Percentiles rank a stretch among this genome's conserved stretches.
Evolutionary conservation across 2,329 filamentous ascomycete genomes (phyloP).

Genomic region (Cladosporium colombiae): DNA sequence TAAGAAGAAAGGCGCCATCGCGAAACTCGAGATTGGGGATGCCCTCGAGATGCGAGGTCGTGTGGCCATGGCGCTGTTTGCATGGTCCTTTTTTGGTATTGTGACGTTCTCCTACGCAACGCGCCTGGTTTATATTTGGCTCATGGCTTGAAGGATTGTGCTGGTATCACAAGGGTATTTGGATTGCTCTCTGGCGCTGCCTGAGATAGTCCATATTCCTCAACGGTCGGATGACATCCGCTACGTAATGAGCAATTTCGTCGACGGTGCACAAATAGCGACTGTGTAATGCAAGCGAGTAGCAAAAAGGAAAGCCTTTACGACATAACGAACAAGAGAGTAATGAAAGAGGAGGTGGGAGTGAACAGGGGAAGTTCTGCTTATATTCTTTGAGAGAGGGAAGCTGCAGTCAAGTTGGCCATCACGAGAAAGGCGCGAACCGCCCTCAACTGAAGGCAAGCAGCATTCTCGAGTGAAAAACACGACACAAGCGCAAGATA

Average conservation of each 20-base stretch:
- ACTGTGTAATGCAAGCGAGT: neutral
- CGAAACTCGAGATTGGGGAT: conserved; percentile 63
- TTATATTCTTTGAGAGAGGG: neutral
- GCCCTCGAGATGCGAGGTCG: conserved; percentile 61
- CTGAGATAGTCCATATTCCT: conserved; percentile 9
- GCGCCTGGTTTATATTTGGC: conserved; percentile 29
- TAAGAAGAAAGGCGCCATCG: conserved; percentile 55
- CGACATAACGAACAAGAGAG: neutral
- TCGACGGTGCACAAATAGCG: neutral
- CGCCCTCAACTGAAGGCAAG: neutral
- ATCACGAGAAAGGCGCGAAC: neutral
- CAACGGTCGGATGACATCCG: neutral
- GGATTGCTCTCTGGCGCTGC: neutral
- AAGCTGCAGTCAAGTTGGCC: neutral
- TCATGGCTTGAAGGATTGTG: conserved; percentile 15
- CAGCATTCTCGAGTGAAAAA: neutral
- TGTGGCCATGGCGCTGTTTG: conserved; percentile 55
- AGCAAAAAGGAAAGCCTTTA: neutral
- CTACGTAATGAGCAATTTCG: neutral
- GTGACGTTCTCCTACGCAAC: conserved; percentile 25
- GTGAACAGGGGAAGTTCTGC: neutral
- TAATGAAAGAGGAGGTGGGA: neutral
- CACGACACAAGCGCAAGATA: too few relatives aligned
- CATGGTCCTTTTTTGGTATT: conserved; percentile 34
- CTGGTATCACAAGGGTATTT: conserved; percentile 1